Evolutionary conservation across 1,284 basidiomycete genomes (phyloP).

Genomic region (Cystobasidiaceae sp.): DNA sequence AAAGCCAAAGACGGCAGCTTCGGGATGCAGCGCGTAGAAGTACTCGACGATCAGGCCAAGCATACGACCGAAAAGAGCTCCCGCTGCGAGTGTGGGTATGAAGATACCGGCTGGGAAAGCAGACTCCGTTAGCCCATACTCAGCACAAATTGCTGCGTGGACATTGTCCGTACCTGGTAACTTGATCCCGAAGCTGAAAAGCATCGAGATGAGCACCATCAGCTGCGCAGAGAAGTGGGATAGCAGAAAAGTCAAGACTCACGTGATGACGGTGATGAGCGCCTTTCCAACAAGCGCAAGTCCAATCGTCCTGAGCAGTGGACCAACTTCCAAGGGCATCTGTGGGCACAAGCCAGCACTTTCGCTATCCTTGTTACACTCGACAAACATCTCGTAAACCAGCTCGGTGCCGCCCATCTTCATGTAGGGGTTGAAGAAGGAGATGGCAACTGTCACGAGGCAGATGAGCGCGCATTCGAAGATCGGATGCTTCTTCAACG

Average conservation of each 20-base stretch:
- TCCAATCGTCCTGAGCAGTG: slow-evolving; percentile 61
- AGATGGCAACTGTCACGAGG: slow-evolving; percentile 63
- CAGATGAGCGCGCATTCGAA: slow-evolving; percentile 76
- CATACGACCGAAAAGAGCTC: slow-evolving; percentile 87
- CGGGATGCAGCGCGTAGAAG: slow-evolving; percentile 63
- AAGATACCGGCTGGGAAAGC: slow-evolving; percentile 39
- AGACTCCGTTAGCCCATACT: not conserved
- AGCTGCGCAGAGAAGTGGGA: not conserved
- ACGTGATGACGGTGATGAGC: slow-evolving; percentile 76
- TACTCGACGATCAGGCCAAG: slow-evolving; percentile 79
- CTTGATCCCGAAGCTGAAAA: slow-evolving; percentile 66
- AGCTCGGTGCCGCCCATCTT: slow-evolving; percentile 93
- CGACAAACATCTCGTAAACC: slow-evolving; percentile 53
- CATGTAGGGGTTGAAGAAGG: slow-evolving; percentile 84
- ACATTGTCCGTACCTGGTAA: slow-evolving; percentile 55
- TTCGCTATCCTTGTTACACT: slow-evolving; percentile 26
- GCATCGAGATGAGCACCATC: not conserved
- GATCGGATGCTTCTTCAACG: slow-evolving; percentile 73
- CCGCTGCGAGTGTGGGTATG: slow-evolving; percentile 79
- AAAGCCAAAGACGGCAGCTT: slow-evolving; percentile 58
- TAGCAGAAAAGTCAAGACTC: not conserved
- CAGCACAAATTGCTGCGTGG: not conserved
- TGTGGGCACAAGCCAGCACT: slow-evolving; percentile 46
- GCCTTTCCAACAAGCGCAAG: slow-evolving; percentile 71
- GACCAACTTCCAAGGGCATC: slow-evolving; percentile 56